phyloP scores from a whole-genome alignment of 2,329 filamentous ascomycete genomes.

The Dactylonectria estremocensis region DNA sequence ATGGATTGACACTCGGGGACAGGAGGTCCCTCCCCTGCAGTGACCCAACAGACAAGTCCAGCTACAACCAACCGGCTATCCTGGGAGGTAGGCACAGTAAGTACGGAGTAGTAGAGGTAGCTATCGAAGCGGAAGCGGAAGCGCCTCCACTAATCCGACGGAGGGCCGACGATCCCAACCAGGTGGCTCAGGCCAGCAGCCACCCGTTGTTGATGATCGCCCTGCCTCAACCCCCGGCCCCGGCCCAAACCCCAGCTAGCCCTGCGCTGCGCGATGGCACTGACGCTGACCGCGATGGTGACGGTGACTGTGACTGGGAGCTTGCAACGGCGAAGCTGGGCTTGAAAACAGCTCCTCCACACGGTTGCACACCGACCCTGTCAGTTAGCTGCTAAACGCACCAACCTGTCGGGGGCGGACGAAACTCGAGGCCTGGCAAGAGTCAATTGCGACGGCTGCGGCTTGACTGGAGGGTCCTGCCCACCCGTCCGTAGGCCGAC shows the following conservation, averaged over 20 bases:
- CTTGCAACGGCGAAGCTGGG: slow-evolving; percentile 30
- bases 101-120: slow-evolving; percentile 2
- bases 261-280: slow-evolving; percentile 26
- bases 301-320: slow-evolving; percentile 40
- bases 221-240: slow-evolving; percentile 44
- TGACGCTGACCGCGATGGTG: slow-evolving; percentile 36
- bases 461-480: not conserved
- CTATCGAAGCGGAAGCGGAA: slow-evolving; percentile 34
- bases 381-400: slow-evolving; percentile 7
- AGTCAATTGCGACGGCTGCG: slow-evolving; percentile 19
- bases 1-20: not conserved
- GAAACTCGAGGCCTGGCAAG: slow-evolving; percentile 24
- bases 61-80: not conserved
- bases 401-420: not conserved
- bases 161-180: slow-evolving; percentile 44
- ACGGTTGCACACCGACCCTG: slow-evolving; percentile 19
- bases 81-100: not conserved
- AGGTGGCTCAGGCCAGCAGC: slow-evolving; percentile 46
- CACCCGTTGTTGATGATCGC: slow-evolving; percentile 51
- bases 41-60: not conserved
- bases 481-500: slow-evolving; percentile 25
- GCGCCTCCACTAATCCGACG: slow-evolving; percentile 41
- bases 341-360: slow-evolving; percentile 19
- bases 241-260: slow-evolving; percentile 27
- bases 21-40: not conserved